Evolutionary conservation across 345 rosid genomes (phyloP).

Genomic region (Salix suchowensis): DNA sequence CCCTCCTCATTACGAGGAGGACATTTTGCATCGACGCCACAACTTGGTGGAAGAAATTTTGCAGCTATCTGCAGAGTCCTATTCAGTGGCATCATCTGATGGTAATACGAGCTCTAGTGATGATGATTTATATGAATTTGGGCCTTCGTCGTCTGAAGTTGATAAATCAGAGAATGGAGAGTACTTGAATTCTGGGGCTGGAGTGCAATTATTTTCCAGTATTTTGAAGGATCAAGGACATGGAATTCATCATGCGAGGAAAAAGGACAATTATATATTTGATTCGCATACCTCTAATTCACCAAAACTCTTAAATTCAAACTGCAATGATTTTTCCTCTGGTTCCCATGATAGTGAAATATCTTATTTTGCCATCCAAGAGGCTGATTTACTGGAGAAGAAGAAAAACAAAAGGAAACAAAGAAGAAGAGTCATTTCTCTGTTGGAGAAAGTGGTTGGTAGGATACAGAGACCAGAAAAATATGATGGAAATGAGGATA

Average conservation of each 20-base stretch:
- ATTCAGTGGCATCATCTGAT: conserved; percentile 73
- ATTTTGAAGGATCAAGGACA: conserved; percentile 18
- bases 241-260: conserved; percentile 22
- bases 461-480: conserved; percentile 33
- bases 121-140: conserved; percentile 49
- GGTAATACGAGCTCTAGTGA: conserved; percentile 77
- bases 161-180: conserved; percentile 35
- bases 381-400: conserved; percentile 45
- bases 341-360: conserved; percentile 36
- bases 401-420: conserved; percentile 50
- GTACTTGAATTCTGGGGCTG: conserved; percentile 12
- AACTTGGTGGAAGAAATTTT: conserved; percentile 87
- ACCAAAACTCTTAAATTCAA: conserved; percentile 23
- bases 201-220: conserved; percentile 18
- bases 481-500: conserved; percentile 33
- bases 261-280: conserved; percentile 31
- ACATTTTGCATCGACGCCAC: conserved; percentile 77
- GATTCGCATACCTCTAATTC: conserved; percentile 33
- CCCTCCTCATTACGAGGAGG: conserved; percentile 84
- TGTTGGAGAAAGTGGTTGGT: conserved; percentile 30
- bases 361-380: conserved; percentile 37
- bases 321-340: conserved; percentile 26
- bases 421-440: conserved; percentile 50
- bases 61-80: conserved; percentile 89
- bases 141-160: conserved; percentile 35